Conservation (phyloP, 2,329 filamentous ascomycete genomes). For the Curvularia verruculosa region DNA sequence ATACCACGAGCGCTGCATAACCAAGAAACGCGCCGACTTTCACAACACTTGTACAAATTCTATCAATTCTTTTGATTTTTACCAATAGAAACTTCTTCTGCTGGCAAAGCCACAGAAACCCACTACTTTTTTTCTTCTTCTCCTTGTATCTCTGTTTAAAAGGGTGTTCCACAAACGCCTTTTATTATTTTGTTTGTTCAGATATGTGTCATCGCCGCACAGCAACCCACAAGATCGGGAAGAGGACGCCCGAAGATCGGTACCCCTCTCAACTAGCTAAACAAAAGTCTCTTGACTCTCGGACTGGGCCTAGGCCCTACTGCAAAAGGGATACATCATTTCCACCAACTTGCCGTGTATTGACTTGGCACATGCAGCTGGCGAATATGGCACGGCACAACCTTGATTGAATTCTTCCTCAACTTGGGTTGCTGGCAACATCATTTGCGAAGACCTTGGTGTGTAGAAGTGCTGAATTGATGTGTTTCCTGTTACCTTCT, state of each 20-base stretch:
- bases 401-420: not conserved
- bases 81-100: not conserved
- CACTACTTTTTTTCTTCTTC: not conserved
- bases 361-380: not conserved
- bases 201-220: not conserved
- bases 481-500: not conserved
- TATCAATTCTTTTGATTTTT: constrained; percentile 1
- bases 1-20: constrained; percentile 10
- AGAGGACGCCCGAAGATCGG: not conserved
- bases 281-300: not conserved
- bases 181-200: not conserved
- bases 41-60: constrained; percentile 3
- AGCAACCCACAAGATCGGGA: not conserved
- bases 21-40: constrained; percentile 2
- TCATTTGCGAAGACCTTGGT: not conserved
- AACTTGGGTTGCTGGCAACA: not conserved
- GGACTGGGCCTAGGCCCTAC: not conserved
- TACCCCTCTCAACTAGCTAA: not conserved
- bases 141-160: not conserved
- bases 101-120: not conserved
- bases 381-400: not conserved
- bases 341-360: not conserved
- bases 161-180: not conserved
- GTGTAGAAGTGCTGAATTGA: not conserved
- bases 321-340: not conserved